Percentiles rank a stretch among this genome's conserved stretches.
Conservation (phyloP, 139 green algal genomes). For the Chlorella sorokiniana region DNA sequence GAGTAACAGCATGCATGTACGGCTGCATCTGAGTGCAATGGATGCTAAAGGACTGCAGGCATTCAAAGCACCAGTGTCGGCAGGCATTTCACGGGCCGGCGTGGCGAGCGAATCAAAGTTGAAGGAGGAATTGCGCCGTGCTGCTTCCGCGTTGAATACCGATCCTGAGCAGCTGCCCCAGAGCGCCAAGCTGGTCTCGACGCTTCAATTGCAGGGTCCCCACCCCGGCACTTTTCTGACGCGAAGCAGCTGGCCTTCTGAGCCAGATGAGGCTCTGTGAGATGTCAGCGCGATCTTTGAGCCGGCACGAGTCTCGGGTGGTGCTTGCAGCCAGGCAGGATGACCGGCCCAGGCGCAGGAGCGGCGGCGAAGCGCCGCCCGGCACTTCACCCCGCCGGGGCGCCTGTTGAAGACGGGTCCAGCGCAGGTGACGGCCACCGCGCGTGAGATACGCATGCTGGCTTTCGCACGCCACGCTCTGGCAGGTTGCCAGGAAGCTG, state of each 20-base stretch:
- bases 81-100: too few relatives aligned
- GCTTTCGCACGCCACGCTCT: not conserved
- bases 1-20: not conserved
- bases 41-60: too few relatives aligned
- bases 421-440: not conserved
- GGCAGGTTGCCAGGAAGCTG: not conserved
- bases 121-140: too few relatives aligned
- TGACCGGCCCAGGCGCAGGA: not conserved
- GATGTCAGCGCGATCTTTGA: not conserved
- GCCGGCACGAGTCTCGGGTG: not conserved
- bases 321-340: not conserved
- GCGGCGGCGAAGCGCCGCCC: not conserved
- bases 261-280: not conserved
- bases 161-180: too few relatives aligned
- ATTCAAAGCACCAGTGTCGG: too few relatives aligned
- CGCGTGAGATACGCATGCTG: too few relatives aligned
- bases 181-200: too few relatives aligned
- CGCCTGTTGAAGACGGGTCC: conserved; percentile 4
- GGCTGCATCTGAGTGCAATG: too few relatives aligned
- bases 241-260: too few relatives aligned
- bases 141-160: too few relatives aligned
- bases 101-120: too few relatives aligned
- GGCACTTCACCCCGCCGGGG: not conserved
- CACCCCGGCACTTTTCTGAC: not conserved
- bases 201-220: not conserved